phyloP scores from a whole-genome alignment of 1,284 basidiomycete species.

The Meripilus lineatus region DNA sequence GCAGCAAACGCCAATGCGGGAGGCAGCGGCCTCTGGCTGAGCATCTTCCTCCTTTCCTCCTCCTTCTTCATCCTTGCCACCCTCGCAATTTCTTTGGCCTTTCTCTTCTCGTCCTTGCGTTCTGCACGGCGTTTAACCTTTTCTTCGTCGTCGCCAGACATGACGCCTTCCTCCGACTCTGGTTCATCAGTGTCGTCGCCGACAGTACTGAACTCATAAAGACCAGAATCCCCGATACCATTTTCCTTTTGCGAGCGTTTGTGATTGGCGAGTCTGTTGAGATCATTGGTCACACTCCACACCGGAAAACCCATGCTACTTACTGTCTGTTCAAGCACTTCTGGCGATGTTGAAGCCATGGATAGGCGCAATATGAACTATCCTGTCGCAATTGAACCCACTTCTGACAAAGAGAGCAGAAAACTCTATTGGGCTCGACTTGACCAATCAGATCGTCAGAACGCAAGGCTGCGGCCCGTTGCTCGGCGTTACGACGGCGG shows the following conservation, averaged over 20 bases:
- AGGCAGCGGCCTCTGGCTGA: constrained; percentile 10
- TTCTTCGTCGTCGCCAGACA: constrained; percentile 18
- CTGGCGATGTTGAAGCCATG: constrained; percentile 69
- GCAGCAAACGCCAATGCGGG: constrained; percentile 11
- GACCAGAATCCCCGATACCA: constrained; percentile 19
- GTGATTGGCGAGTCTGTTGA: constrained; percentile 25
- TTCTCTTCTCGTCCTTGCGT: constrained; percentile 15
- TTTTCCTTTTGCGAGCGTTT: constrained; percentile 35
- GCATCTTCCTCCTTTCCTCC: constrained; percentile 12
- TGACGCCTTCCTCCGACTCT: constrained; percentile 22
- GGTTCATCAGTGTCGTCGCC: constrained; percentile 18
- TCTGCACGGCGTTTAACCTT: constrained; percentile 14
- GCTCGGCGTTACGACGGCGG: constrained; percentile 66
- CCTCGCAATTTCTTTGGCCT: constrained; percentile 16
- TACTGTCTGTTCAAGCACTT: constrained; percentile 67
- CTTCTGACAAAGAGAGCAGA: constrained; percentile 67
- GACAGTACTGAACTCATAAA: constrained; percentile 20
- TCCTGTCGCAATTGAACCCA: constrained; percentile 77
- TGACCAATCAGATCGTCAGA: constrained; percentile 57
- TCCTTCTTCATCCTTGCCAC: constrained; percentile 17
- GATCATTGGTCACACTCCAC: background rate
- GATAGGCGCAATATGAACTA: constrained; percentile 68
- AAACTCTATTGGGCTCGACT: constrained; percentile 71
- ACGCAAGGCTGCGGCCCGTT: constrained; percentile 61
- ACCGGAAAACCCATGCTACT: constrained; percentile 25